Evolutionary conservation across 768 basidiomycete genomes (phyloP), one percentile per base, ranked within the genome.

Genomic region (Trametes elegans): DNA sequence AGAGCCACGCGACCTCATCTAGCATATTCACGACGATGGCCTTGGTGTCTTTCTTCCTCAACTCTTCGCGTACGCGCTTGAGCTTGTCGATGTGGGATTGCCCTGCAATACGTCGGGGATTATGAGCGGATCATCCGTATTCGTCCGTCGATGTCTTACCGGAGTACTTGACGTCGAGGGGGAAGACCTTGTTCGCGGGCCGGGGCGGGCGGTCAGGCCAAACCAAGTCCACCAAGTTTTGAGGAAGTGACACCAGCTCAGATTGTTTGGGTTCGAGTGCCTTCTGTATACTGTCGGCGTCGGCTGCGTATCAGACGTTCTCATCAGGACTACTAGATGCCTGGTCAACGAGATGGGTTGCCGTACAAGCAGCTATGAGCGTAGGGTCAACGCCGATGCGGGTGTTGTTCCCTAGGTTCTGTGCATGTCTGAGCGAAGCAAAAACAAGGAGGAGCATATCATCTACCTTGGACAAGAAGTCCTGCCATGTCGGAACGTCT

Each of bases 1-100:
- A 90, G 34, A 94, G 66, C 93, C 93, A 98, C 0, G 93, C 93
- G 45, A 96, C 84, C 68, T 98, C 96, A 68, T 98, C 96, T 19
- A 98, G 80, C 78, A 88, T 85, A n/a, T 79, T 87, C 4, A 98
- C 80, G 1, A 96, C 85, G 36, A 90, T 69, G 1, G 88, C 93
- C 60, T 84, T 79, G n/a, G 72, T 73, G 19, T 83, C 79, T 63
- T 83, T 78, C 74, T 82, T 83, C 51, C 67, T 63, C 49, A 96
- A 61, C 57, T 87, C 84, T 53, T 83, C 78, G 29, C 92, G 78
- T 5, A 93, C 71, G 18, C 75, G 72, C 16, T 71, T 70, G 36
- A 99, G 74, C 70, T 99, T 99, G 26, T 81, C 78, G 31, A 69
- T 62, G 28, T 84, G 76, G 0, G 79, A 74, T 73, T 86, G 78